These are phyloP conservation scores for Camillea tinctor DNA, from an alignment of 2,329 filamentous ascomycete species.

Conservation along the genomic window DNA sequence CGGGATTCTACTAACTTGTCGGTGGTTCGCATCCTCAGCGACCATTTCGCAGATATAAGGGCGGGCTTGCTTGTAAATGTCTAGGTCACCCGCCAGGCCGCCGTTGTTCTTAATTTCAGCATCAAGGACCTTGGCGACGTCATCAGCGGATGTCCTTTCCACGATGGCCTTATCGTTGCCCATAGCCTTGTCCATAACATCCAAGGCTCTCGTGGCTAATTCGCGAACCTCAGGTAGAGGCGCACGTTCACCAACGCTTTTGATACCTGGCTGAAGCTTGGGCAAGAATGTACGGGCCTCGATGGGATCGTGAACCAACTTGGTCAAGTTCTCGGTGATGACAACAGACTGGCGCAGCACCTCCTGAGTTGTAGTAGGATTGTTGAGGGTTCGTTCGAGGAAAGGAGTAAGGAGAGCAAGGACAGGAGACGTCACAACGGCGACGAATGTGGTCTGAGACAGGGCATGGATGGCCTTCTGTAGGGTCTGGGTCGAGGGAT, in stretches of 20 bases:
- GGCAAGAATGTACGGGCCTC: slow-evolving; percentile 94
- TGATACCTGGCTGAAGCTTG: slow-evolving; percentile 90
- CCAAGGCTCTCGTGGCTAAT: slow-evolving; percentile 76
- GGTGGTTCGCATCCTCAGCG: slow-evolving; percentile 81
- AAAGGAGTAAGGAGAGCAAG: slow-evolving; percentile 92
- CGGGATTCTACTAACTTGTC: slow-evolving; percentile 71
- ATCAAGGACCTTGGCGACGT: slow-evolving; percentile 74
- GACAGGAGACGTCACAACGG: slow-evolving; percentile 91
- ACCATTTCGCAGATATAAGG: slow-evolving; percentile 81
- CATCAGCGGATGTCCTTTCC: slow-evolving; percentile 66
- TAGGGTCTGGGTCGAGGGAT: slow-evolving; percentile 82
- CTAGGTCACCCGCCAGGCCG: slow-evolving; percentile 59
- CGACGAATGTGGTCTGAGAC: slow-evolving; percentile 97
- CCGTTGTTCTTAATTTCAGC: slow-evolving; percentile 70
- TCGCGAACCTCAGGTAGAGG: slow-evolving; percentile 94
- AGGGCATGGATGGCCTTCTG: slow-evolving; percentile 97
- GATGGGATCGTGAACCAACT: slow-evolving; percentile 91
- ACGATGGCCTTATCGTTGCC: slow-evolving; percentile 64
- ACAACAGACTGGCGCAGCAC: slow-evolving; percentile 94
- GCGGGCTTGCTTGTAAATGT: slow-evolving; percentile 66
- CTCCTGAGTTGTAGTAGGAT: slow-evolving; percentile 86
- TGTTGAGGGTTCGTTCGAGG: slow-evolving; percentile 90
- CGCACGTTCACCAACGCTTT: slow-evolving; percentile 81
- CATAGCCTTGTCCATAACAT: slow-evolving; percentile 94
- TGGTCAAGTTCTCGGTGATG: slow-evolving; percentile 96